These are phyloP conservation scores for Magnusiomyces magnusii DNA, from an alignment of 1,139 yeast genomes.

Conservation along the genomic window DNA sequence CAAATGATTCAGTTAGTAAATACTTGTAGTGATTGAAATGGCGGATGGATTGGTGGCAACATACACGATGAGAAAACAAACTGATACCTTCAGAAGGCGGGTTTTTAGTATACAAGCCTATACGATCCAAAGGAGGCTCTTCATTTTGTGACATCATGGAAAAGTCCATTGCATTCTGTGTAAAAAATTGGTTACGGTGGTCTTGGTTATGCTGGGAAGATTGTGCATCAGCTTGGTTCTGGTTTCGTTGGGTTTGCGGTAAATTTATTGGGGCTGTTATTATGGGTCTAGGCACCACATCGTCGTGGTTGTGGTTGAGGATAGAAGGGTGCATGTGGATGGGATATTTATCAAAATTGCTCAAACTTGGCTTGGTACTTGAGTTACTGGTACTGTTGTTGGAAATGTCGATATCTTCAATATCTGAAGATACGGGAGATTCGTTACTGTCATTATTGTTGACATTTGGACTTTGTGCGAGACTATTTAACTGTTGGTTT, in stretches of 20 bases:
- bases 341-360: not conserved
- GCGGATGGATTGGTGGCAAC: conserved; percentile 4
- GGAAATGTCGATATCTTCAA: not conserved
- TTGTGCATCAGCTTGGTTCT: not conserved
- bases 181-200: conserved; percentile 4
- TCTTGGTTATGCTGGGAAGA: conserved; percentile 8
- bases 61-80: conserved; percentile 64
- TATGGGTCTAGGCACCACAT: not conserved
- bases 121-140: conserved; percentile 37
- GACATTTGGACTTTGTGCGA: not conserved
- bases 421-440: not conserved
- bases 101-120: conserved; percentile 65
- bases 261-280: conserved; percentile 9
- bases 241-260: conserved; percentile 7
- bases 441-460: not conserved
- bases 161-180: conserved; percentile 8
- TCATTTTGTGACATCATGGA: conserved; percentile 13
- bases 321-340: not conserved
- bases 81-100: conserved; percentile 83
- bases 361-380: not conserved
- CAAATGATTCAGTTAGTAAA: not conserved
- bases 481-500: conserved; percentile 8
- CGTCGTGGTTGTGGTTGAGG: not conserved
- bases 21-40: not conserved
- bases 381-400: not conserved